Evolutionary conservation across 225 moss, liverwort and hornwort species (phyloP), one percentile per base, ranked within the genome.

Genomic region (Neckera pumila): DNA sequence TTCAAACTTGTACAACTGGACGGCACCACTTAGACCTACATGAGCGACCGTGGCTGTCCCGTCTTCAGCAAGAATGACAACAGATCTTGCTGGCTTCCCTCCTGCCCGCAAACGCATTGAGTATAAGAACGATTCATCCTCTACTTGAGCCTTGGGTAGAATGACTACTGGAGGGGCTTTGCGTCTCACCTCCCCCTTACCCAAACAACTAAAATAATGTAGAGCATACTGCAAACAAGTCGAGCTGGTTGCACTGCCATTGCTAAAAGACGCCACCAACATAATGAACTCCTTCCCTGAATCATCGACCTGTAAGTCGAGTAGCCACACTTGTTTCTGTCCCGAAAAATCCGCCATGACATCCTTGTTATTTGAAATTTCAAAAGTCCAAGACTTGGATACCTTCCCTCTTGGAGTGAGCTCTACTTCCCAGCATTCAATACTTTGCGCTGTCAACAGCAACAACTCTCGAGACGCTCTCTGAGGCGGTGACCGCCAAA

Each of bases 351-450:
- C 98, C 58, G 91, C 91, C 90, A 95, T 95, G 30, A 93, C 94
- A 64, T 92, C 94, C 61, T 91, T 90, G 56, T 95, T 91, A 66
- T 90, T 94, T 42, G 95, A 92, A 66, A 98, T 91, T 69, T 98
- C 95, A 84, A 92, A 96, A 43, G 89, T 94, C 98, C 98, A 98
- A 76, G 92, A 91, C 83, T 91, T 87, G 60, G 95, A 88, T 72
- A 94, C 95, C 84, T 85, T 92, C 49, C 97, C 96, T 47, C 91
- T 89, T 18, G 87, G 76, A 81, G 84, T 89, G 58, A 98, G 93
- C 42, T 93, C 94, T 34, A 96, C 94, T 81, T 93, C 93, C 98
- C 98, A 98, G 91, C 97, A 98, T 91, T 98, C 97, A 36, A 98
- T 83, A 76, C 95, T 93, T 66, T 95, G 92, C 40, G 94, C 93